Conservation (phyloP, 2,329 filamentous ascomycete species). For the Chalaropsis ovoidea region DNA sequence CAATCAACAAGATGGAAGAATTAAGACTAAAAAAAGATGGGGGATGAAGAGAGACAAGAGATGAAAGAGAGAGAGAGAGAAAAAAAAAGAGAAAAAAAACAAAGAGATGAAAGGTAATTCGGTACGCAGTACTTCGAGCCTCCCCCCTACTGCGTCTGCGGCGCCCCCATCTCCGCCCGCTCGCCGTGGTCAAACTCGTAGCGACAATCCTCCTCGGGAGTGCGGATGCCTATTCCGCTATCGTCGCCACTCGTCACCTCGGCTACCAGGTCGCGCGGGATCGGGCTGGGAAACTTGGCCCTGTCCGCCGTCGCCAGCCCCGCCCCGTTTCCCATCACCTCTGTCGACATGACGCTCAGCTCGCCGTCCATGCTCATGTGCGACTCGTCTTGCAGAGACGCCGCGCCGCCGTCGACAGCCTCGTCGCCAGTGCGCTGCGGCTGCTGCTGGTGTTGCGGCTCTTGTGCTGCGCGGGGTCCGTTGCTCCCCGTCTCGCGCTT, state of each 20-base stretch:
- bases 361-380: conserved; percentile 30
- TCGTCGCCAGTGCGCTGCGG: background rate
- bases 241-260: conserved; percentile 47
- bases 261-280: conserved; percentile 8
- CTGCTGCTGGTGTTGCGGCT: background rate
- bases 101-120: conserved; percentile 5
- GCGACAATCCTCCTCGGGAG: conserved; percentile 53
- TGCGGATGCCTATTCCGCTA: conserved; percentile 63
- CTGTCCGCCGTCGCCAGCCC: conserved; percentile 25
- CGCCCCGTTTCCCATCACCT: conserved; percentile 3
- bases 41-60: background rate
- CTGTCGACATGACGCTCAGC: conserved; percentile 7
- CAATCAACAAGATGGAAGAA: conserved; percentile 1
- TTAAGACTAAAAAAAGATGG: background rate
- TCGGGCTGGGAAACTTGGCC: conserved; percentile 41
- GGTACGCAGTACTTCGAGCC: background rate
- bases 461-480: background rate
- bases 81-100: conserved; percentile 12
- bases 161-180: conserved; percentile 23
- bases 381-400: background rate
- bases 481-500: background rate
- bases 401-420: background rate
- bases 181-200: conserved; percentile 25
- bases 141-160: conserved; percentile 19
- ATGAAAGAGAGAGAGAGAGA: background rate